Conservation (phyloP, 805 yeast genomes). For the Ogataea paradorogensis region DNA sequence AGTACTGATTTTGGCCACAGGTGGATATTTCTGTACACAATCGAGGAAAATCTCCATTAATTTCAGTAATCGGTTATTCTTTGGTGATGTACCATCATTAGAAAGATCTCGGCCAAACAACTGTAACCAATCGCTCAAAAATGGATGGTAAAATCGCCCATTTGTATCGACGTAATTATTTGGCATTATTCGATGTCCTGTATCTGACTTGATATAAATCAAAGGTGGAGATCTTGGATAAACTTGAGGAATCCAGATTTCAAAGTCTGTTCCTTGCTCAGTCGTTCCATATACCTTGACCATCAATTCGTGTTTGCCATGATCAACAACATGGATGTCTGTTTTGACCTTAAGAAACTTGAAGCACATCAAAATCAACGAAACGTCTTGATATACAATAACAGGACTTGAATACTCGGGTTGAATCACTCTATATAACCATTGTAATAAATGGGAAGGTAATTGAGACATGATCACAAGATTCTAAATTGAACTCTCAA, state of each 20-base stretch:
- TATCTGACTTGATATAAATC: conserved; percentile 54
- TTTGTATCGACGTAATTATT: conserved; percentile 66
- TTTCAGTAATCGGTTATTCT: conserved; percentile 27
- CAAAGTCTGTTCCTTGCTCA: conserved; percentile 53
- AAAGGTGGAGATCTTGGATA: conserved; percentile 72
- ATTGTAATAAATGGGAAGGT: conserved; percentile 44
- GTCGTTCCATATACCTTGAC: conserved; percentile 63
- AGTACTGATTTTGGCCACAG: conserved; percentile 6
- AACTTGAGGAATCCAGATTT: conserved; percentile 71
- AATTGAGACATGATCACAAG: conserved; percentile 17
- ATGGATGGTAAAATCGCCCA: conserved; percentile 72
- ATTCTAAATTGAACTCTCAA: not conserved
- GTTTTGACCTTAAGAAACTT: conserved; percentile 67
- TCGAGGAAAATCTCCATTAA: conserved; percentile 23
- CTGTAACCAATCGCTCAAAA: conserved; percentile 53
- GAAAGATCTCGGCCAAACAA: conserved; percentile 18
- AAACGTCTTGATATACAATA: conserved; percentile 59
- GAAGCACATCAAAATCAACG: conserved; percentile 48
- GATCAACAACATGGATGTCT: conserved; percentile 51
- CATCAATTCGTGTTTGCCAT: conserved; percentile 58
- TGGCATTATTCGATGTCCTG: conserved; percentile 45
- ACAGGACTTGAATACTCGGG: conserved; percentile 62
- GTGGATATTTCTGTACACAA: conserved; percentile 16
- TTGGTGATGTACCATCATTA: conserved; percentile 26
- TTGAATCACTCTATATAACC: conserved; percentile 57